Conservation (phyloP, 495 filamentous ascomycete genomes). For the Amorphotheca resinae region DNA sequence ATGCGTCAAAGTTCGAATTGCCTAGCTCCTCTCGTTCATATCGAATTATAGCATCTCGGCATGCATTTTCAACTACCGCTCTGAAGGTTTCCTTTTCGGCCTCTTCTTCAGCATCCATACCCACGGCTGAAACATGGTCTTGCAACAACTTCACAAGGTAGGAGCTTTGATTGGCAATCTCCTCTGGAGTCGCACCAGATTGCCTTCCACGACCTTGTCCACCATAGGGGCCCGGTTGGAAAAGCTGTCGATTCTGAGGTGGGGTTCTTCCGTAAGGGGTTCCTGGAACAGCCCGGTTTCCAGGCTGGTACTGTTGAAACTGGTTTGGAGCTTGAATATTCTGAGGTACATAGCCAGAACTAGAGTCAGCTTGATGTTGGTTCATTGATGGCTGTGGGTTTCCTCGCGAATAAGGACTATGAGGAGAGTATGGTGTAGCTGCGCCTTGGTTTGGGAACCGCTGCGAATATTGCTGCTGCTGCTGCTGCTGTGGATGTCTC, state of each 20-base stretch:
- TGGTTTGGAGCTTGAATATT: conserved; percentile 1
- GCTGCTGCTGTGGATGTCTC: conserved; percentile 10
- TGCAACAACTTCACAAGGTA: conserved; percentile 34
- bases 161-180: conserved; percentile 29
- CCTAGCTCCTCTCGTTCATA: conserved; percentile 28
- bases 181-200: conserved; percentile 20
- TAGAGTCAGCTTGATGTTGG: conserved; percentile 2
- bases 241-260: conserved; percentile 22
- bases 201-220: conserved; percentile 8
- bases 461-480: conserved; percentile 10
- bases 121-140: conserved; percentile 28
- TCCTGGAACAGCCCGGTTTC: not conserved
- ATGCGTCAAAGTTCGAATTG: conserved; percentile 33
- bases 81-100: conserved; percentile 52
- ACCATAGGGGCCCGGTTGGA: conserved; percentile 16
- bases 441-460: conserved; percentile 4
- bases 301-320: conserved; percentile 1
- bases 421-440: conserved; percentile 12
- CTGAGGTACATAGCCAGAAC: not conserved
- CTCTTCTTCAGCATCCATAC: conserved; percentile 41
- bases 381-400: conserved; percentile 9
- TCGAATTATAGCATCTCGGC: conserved; percentile 37
- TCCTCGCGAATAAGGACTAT: conserved; percentile 1
- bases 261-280: conserved; percentile 2
- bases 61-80: conserved; percentile 39